phyloP scores from a whole-genome alignment of 331 rosid species.

The Acacia pycnantha region DNA sequence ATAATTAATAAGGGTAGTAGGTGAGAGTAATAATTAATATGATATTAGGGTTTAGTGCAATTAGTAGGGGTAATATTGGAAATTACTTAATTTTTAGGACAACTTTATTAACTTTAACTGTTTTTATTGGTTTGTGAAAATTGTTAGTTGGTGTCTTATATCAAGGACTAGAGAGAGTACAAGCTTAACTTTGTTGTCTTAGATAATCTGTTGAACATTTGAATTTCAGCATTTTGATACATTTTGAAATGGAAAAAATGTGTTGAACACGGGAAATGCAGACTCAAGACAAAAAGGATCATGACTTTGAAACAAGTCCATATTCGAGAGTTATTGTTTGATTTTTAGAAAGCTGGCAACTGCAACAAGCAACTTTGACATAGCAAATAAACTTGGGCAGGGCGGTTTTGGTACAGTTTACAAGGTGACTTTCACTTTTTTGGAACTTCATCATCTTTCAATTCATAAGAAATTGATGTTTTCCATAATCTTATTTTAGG shows the following conservation, averaged over 20 bases:
- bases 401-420: background rate
- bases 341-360: conserved; percentile 26
- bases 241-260: background rate
- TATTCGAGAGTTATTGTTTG: conserved; percentile 22
- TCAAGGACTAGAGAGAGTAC: too few species aligned
- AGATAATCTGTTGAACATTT: background rate
- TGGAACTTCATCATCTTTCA: background rate
- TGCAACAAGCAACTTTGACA: conserved; percentile 26
- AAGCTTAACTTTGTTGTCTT: background rate
- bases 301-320: background rate
- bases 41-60: too few species aligned
- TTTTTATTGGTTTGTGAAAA: too few species aligned
- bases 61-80: too few species aligned
- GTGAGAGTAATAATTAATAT: too few species aligned
- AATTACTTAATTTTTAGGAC: too few species aligned
- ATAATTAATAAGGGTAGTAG: too few species aligned
- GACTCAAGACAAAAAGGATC: background rate
- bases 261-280: background rate
- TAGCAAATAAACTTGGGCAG: background rate
- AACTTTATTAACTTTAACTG: too few species aligned
- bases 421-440: background rate
- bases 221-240: background rate
- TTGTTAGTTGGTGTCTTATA: too few species aligned
- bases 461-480: background rate
- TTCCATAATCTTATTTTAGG: background rate